Evolutionary conservation across 345 rosid genomes (phyloP).

Genomic region (Lepidium didymum): DNA sequence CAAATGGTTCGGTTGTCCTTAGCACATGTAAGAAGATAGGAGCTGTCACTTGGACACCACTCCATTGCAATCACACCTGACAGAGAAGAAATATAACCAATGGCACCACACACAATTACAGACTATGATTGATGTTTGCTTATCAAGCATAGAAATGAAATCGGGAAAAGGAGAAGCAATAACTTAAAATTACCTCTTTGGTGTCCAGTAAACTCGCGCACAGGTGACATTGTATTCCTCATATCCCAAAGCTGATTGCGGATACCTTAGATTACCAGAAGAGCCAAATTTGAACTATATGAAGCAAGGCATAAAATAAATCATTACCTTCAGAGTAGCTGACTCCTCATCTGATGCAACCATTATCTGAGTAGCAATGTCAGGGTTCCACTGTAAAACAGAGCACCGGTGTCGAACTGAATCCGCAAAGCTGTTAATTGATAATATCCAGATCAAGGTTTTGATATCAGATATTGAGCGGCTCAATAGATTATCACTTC

Average conservation of each 20-base stretch:
- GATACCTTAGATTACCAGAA: conserved; percentile 20
- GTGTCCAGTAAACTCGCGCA: conserved; percentile 86
- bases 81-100: conserved; percentile 10
- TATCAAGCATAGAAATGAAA: background rate
- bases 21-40: conserved; percentile 96
- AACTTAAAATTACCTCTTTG: conserved; percentile 58
- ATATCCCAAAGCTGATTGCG: conserved; percentile 92
- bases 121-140: background rate
- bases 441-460: conserved; percentile 17
- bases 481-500: background rate
- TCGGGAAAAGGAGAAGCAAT: background rate
- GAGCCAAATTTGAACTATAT: conserved; percentile 1
- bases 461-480: background rate
- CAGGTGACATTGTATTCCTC: conserved; percentile 87
- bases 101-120: background rate
- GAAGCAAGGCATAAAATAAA: background rate
- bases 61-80: conserved; percentile 99
- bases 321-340: conserved; percentile 69
- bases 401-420: conserved; percentile 87
- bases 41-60: conserved; percentile 93
- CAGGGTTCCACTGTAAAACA: conserved; percentile 99
- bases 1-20: conserved; percentile 97
- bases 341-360: conserved; percentile 98
- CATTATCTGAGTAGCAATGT: conserved; percentile 92
- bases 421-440: conserved; percentile 73